Conservation (phyloP, 2,329 filamentous ascomycete genomes). For the Paraphoma sp. region DNA sequence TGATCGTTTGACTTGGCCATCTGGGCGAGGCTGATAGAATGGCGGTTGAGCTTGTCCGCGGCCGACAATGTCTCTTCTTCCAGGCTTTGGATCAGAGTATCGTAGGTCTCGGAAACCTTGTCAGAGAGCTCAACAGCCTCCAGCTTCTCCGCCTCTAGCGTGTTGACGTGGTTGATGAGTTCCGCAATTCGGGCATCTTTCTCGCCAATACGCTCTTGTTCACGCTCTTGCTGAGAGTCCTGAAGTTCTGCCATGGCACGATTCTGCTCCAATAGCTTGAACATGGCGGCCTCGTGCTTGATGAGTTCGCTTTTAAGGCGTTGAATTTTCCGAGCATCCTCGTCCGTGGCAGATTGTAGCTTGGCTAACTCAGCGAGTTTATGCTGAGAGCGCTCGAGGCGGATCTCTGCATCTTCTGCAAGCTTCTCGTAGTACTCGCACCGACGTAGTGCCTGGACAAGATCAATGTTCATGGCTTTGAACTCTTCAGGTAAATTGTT, state of each 20-base stretch:
- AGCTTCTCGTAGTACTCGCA: constrained; percentile 17
- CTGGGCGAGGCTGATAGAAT: not conserved
- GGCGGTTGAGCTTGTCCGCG: not conserved
- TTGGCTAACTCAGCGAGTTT: constrained; percentile 9
- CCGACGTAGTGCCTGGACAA: constrained; percentile 18
- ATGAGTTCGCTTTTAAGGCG: constrained; percentile 13
- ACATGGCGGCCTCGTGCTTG: constrained; percentile 8
- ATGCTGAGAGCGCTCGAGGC: constrained; percentile 18
- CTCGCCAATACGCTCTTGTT: constrained; percentile 4
- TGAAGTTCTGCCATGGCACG: constrained; percentile 7
- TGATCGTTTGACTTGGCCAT: constrained; percentile 2
- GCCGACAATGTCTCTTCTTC: constrained; percentile 3
- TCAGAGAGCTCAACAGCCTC: constrained; percentile 4
- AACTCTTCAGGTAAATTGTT: constrained; percentile 20
- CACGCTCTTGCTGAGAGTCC: constrained; percentile 6
- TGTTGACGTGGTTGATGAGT: not conserved
- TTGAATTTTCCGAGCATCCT: constrained; percentile 10
- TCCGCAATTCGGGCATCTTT: constrained; percentile 5
- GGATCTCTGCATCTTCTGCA: constrained; percentile 8
- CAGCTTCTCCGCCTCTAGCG: not conserved
- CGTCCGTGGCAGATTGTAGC: constrained; percentile 3
- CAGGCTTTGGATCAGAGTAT: constrained; percentile 11
- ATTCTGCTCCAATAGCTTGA: constrained; percentile 19
- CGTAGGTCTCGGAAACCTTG: constrained; percentile 8
- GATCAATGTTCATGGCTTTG: constrained; percentile 20